Conservation (phyloP, 805 yeast genomes). For the Candida coquimbonensis region DNA sequence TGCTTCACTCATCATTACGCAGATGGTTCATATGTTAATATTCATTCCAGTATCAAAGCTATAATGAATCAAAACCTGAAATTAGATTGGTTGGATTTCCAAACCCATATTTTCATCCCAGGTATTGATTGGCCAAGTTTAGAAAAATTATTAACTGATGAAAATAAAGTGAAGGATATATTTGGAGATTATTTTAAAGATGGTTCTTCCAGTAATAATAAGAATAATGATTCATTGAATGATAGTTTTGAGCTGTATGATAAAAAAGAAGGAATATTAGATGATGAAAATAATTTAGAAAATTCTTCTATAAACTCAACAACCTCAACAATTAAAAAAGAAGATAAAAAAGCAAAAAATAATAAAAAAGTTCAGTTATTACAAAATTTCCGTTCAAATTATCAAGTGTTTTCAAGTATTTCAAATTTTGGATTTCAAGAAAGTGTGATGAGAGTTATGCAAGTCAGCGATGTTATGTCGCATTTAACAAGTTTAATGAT, state of each 20-base stretch:
- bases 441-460: slow-evolving; percentile 61
- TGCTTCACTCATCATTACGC: slow-evolving; percentile 44
- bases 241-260: not conserved
- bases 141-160: slow-evolving; percentile 33
- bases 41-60: slow-evolving; percentile 55
- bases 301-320: not conserved
- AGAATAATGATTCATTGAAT: not conserved
- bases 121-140: slow-evolving; percentile 39
- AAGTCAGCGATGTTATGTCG: slow-evolving; percentile 74
- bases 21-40: slow-evolving; percentile 66
- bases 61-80: slow-evolving; percentile 54
- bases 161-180: slow-evolving; percentile 14
- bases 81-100: slow-evolving; percentile 68
- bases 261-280: not conserved
- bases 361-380: slow-evolving; percentile 15
- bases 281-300: slow-evolving; percentile 1
- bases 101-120: slow-evolving; percentile 39
- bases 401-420: slow-evolving; percentile 40
- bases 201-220: not conserved
- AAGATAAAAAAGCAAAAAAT: not conserved
- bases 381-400: slow-evolving; percentile 29
- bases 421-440: slow-evolving; percentile 58
- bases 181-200: slow-evolving; percentile 5
- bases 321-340: slow-evolving; percentile 2
- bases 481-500: slow-evolving; percentile 59